These are phyloP conservation scores for Trichosporon coremiiforme DNA, from an alignment of 1,284 basidiomycete species.

Conservation along the genomic window DNA sequence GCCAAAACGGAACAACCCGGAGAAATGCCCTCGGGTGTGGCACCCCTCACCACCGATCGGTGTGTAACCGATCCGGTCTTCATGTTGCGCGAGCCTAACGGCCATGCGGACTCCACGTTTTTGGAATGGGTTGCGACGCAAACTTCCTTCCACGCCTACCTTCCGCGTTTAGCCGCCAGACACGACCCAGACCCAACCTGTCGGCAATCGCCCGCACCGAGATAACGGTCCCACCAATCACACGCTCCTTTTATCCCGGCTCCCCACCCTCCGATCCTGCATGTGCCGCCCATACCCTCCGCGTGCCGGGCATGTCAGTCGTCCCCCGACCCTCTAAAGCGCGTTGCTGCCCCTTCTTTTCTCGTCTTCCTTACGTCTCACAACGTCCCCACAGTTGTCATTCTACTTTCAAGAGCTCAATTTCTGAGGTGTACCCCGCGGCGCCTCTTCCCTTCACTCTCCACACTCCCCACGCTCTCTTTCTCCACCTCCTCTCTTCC, in stretches of 20 bases:
- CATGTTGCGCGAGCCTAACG: background rate
- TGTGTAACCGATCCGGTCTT: constrained; percentile 10
- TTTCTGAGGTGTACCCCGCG: constrained; percentile 2
- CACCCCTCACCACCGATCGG: background rate
- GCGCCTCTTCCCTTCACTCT: constrained; percentile 1
- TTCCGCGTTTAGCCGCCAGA: background rate
- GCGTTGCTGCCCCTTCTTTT: background rate
- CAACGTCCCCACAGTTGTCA: background rate
- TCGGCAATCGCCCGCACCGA: constrained; percentile 14
- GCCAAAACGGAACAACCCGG: constrained; percentile 19
- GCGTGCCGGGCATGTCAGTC: background rate
- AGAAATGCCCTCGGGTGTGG: constrained; percentile 15
- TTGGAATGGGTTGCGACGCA: background rate
- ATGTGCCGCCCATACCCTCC: constrained; percentile 9
- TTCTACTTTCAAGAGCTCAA: background rate
- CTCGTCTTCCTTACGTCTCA: background rate
- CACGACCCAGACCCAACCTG: background rate
- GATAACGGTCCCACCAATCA: constrained; percentile 13
- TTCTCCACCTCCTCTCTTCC: background rate
- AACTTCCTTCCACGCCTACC: background rate
- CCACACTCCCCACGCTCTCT: background rate
- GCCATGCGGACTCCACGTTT: background rate
- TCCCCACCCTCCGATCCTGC: background rate
- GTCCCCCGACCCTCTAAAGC: background rate
- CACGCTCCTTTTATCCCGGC: background rate